Conservation (phyloP, 768 basidiomycete species). For the Podaxis sp. region DNA sequence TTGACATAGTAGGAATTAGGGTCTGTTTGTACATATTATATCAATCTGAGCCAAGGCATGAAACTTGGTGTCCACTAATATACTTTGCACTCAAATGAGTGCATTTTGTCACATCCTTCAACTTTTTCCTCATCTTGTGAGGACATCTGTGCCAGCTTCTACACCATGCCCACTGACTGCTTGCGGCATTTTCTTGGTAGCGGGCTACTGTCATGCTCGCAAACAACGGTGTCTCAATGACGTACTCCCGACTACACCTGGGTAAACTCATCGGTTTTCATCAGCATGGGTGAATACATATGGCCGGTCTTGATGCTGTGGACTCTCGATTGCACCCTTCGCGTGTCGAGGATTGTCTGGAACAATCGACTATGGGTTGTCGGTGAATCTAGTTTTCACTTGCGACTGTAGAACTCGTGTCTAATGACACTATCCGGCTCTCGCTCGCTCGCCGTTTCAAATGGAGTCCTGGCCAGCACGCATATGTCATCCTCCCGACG, state of each 20-base stretch:
- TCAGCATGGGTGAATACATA: constrained; percentile 34
- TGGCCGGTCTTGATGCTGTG: constrained; percentile 45
- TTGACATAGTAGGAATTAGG: too few relatives aligned
- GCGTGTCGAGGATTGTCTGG: constrained; percentile 32
- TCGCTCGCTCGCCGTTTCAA: constrained; percentile 32
- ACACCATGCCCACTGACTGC: constrained; percentile 18
- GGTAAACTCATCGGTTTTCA: background rate
- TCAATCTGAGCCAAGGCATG: too few relatives aligned
- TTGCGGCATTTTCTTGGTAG: constrained; percentile 34
- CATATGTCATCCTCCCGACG: constrained; percentile 40
- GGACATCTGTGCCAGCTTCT: constrained; percentile 13
- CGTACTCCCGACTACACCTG: constrained; percentile 1
- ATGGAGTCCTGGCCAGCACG: constrained; percentile 46
- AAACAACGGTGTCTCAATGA: constrained; percentile 15
- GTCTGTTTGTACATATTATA: too few relatives aligned
- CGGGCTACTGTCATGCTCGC: constrained; percentile 33
- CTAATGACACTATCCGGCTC: constrained; percentile 39
- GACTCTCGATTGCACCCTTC: constrained; percentile 40
- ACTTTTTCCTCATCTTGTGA: constrained; percentile 28
- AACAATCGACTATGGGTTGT: constrained; percentile 30
- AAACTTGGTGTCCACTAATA: too few relatives aligned
- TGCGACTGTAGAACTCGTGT: constrained; percentile 36
- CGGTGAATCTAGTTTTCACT: constrained; percentile 14
- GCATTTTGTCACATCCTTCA: too few relatives aligned
- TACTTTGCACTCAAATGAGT: too few relatives aligned